phyloP scores from a whole-genome alignment of 805 yeast genomes.

The Spencermartinsiella europaea region DNA sequence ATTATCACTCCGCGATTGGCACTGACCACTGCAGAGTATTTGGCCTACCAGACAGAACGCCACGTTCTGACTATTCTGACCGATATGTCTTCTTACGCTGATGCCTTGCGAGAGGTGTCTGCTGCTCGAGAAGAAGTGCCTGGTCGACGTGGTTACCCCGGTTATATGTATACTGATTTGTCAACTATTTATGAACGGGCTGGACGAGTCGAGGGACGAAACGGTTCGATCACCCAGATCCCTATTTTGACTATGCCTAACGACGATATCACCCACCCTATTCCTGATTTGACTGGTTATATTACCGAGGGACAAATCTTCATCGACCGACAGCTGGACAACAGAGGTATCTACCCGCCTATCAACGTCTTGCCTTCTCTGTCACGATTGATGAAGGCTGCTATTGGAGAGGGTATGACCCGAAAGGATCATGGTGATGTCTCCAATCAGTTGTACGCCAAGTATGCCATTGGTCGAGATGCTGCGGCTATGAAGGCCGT shows the following conservation, averaged over 20 bases:
- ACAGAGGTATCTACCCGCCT: slow-evolving; percentile 98
- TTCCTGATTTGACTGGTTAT: slow-evolving; percentile 99
- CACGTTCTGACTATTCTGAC: slow-evolving; percentile 97
- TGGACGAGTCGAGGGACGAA: slow-evolving; percentile 99
- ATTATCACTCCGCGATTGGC: slow-evolving; percentile 99
- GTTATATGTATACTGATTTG: slow-evolving; percentile 99
- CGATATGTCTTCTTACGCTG: slow-evolving; percentile 99
- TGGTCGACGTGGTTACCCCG: slow-evolving; percentile 99
- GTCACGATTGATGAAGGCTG: slow-evolving; percentile 97
- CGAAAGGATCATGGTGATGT: slow-evolving; percentile 99
- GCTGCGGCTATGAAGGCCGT: slow-evolving; percentile 99
- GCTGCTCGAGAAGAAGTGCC: slow-evolving; percentile 99
- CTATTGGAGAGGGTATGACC: slow-evolving; percentile 99
- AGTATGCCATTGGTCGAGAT: slow-evolving; percentile 99
- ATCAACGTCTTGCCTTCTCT: slow-evolving; percentile 96
- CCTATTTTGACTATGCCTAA: slow-evolving; percentile 99
- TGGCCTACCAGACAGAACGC: slow-evolving; percentile 98
- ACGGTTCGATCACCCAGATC: slow-evolving; percentile 98
- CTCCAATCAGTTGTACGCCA: slow-evolving; percentile 97
- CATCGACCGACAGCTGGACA: slow-evolving; percentile 91
- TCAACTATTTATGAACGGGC: slow-evolving; percentile 99
- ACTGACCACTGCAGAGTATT: slow-evolving; percentile 94
- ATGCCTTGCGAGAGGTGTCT: slow-evolving; percentile 98
- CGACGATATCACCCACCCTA: slow-evolving; percentile 99
- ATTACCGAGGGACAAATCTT: slow-evolving; percentile 99